phyloP scores from a whole-genome alignment of 371 early-diverging fungal species.

The Rhizomucor pusillus region DNA sequence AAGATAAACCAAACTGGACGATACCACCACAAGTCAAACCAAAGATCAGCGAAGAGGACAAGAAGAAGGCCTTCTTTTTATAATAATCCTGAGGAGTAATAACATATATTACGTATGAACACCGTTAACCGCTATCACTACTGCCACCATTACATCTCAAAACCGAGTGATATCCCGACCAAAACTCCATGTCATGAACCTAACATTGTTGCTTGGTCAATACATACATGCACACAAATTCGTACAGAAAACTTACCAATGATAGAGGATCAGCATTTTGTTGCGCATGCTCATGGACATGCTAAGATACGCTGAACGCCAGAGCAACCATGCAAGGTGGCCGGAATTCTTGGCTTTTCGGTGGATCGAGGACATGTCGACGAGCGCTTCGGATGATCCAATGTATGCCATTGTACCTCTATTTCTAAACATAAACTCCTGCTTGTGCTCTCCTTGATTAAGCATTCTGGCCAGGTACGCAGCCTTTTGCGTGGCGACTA shows the following conservation, averaged over 20 bases:
- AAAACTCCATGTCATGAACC: conserved; percentile 48
- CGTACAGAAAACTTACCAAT: conserved; percentile 44
- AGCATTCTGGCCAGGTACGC: conserved; percentile 22
- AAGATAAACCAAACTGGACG: too few species aligned
- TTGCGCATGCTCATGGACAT: conserved; percentile 72
- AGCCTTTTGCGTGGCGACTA: neutral
- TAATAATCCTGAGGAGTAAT: too few species aligned
- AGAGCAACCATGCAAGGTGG: conserved; percentile 67
- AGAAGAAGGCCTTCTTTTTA: too few species aligned
- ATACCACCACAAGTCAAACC: too few species aligned
- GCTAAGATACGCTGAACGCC: conserved; percentile 80
- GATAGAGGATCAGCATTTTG: conserved; percentile 71
- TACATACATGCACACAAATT: too few species aligned
- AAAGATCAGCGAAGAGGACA: too few species aligned
- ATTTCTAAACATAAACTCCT: conserved; percentile 36
- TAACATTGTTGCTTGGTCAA: neutral
- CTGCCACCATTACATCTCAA: neutral
- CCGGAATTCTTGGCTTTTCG: conserved; percentile 46
- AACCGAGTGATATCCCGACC: conserved; percentile 47
- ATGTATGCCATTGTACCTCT: conserved; percentile 42
- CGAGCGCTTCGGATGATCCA: conserved; percentile 55
- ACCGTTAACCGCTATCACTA: conserved; percentile 1
- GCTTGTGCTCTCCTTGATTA: conserved; percentile 19
- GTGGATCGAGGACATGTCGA: conserved; percentile 50
- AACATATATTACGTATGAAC: too few species aligned